Conservation (phyloP, 1,139 yeast genomes). For the Sugiyamaella novakii region DNA sequence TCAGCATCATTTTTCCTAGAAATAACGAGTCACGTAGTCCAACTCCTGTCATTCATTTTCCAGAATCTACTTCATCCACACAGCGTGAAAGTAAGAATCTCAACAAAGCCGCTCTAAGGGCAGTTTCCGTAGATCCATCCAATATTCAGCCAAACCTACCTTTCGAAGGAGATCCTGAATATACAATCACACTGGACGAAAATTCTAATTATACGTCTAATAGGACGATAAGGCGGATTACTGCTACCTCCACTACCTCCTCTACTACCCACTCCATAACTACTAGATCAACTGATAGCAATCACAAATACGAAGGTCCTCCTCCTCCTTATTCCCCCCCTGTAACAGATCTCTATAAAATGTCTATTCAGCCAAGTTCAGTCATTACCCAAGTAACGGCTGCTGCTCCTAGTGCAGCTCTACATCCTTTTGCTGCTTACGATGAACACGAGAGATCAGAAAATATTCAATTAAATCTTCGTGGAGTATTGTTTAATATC, state of each 20-base stretch:
- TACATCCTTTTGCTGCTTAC: conserved; percentile 20
- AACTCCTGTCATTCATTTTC: conserved; percentile 15
- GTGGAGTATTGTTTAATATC: conserved; percentile 66
- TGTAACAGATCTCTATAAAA: conserved; percentile 29
- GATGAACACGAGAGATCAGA: conserved; percentile 30
- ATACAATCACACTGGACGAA: not conserved
- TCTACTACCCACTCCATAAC: too few species aligned
- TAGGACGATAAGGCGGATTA: not conserved
- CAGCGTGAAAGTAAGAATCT: not conserved
- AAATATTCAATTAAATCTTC: conserved; percentile 46
- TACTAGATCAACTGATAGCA: too few species aligned
- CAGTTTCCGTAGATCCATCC: not conserved
- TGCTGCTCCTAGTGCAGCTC: conserved; percentile 12
- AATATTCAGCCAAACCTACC: not conserved
- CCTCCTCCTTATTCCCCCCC: conserved; percentile 41
- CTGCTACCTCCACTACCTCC: too few species aligned
- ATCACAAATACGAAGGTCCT: conserved; percentile 24
- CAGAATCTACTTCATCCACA: not conserved
- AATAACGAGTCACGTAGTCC: conserved; percentile 1
- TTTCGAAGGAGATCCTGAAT: not conserved
- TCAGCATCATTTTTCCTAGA: conserved; percentile 7
- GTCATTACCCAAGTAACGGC: conserved; percentile 42
- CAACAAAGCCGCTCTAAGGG: not conserved
- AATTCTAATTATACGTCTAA: not conserved
- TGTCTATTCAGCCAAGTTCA: conserved; percentile 35